phyloP scores from a whole-genome alignment of 2,329 filamentous ascomycete species.

The Periconia digitata region DNA sequence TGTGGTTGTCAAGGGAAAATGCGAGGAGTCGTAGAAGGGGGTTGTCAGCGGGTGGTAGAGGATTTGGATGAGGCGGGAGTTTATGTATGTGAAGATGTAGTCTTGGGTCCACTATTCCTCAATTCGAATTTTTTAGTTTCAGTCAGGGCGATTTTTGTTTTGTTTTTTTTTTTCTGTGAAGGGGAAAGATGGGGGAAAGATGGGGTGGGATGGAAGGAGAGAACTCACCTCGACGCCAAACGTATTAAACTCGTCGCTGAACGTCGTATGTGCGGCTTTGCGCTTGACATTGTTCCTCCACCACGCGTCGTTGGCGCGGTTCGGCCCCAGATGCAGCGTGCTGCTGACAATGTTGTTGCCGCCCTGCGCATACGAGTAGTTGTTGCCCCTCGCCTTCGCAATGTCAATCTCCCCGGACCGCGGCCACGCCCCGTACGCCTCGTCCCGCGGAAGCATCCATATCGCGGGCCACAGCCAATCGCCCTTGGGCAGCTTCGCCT shows the following conservation, averaged over 20 bases:
- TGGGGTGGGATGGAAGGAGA: neutral
- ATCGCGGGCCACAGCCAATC: constrained; percentile 95
- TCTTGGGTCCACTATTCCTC: constrained; percentile 70
- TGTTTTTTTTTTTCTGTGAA: neutral
- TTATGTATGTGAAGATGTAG: constrained; percentile 85
- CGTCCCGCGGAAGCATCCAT: constrained; percentile 78
- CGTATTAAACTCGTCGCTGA: constrained; percentile 68
- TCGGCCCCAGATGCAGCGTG: constrained; percentile 80
- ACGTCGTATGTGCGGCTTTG: constrained; percentile 73
- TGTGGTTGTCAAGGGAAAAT: constrained; percentile 63
- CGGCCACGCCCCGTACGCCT: constrained; percentile 77
- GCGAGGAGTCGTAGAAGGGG: constrained; percentile 68
- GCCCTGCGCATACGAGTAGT: constrained; percentile 72
- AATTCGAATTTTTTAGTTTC: too few relatives aligned
- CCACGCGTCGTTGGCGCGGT: constrained; percentile 72
- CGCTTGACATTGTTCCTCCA: constrained; percentile 82
- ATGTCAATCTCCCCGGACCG: constrained; percentile 83
- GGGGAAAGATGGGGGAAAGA: neutral
- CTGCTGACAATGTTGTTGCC: constrained; percentile 81
- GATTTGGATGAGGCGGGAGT: constrained; percentile 77
- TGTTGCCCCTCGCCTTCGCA: constrained; percentile 78
- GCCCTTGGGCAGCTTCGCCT: constrained; percentile 71
- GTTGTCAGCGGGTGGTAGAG: constrained; percentile 73
- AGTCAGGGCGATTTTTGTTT: neutral
- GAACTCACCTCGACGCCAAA: constrained; percentile 67